A percentile compares a stretch with the other conserved stretches of the same genome.
phyloP scores from a whole-genome alignment of 192 early-diverging fungal genomes.

The Backusella parvicylindrica region DNA sequence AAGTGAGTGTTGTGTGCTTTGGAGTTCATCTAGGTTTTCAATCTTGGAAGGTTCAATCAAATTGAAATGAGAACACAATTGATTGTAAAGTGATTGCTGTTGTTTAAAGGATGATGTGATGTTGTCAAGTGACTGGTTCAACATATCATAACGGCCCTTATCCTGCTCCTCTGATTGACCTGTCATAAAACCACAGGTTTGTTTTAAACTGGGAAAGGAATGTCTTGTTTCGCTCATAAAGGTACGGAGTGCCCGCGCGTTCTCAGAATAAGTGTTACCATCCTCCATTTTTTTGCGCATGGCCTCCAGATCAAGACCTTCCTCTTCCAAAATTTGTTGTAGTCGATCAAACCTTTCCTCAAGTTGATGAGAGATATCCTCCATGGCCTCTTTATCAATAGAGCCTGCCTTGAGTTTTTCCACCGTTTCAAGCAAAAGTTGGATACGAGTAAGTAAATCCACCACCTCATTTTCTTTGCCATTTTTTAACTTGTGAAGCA shows the following conservation, averaged over 20 bases:
- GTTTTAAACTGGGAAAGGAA: constrained; percentile 22
- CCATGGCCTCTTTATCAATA: constrained; percentile 2
- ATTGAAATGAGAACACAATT: constrained; percentile 12
- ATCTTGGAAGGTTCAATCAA: constrained; percentile 12
- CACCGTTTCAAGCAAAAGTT: constrained; percentile 10
- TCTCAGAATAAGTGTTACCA: constrained; percentile 15
- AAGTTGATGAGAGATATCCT: not conserved
- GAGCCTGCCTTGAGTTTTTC: not conserved
- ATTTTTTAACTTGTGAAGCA: not conserved
- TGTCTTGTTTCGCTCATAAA: constrained; percentile 6
- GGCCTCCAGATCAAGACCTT: constrained; percentile 2
- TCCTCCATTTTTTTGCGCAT: constrained; percentile 18
- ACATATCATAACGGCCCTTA: constrained; percentile 8
- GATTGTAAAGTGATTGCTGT: not conserved
- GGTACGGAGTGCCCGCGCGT: not conserved
- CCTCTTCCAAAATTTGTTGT: constrained; percentile 12
- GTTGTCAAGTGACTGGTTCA: not conserved
- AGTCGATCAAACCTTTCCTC: constrained; percentile 15
- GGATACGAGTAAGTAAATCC: constrained; percentile 12
- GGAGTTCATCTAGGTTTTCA: constrained; percentile 5
- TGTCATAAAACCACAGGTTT: constrained; percentile 29
- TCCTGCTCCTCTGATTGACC: constrained; percentile 28
- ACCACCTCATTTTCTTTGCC: constrained; percentile 15
- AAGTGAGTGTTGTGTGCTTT: not conserved
- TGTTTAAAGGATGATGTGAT: not conserved